Conservation (phyloP, 176 grass and related monocot genomes). For the Zea mays region DNA sequence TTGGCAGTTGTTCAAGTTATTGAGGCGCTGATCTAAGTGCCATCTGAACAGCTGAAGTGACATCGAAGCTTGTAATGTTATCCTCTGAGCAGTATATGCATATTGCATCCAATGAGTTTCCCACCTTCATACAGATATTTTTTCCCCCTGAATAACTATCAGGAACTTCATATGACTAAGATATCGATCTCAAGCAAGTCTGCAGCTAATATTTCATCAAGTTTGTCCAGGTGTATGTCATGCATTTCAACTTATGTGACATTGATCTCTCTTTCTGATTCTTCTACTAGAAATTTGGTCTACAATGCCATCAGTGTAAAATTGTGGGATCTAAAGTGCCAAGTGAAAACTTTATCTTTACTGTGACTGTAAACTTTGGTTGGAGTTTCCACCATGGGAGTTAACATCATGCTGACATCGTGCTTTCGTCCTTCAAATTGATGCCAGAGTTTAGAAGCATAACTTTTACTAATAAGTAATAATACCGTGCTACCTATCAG, state of each 20-base stretch:
- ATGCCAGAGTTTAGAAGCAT: too few species aligned
- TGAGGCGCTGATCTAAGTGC: constrained; percentile 47
- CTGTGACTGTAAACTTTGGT: constrained; percentile 41
- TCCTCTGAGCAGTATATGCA: constrained; percentile 53
- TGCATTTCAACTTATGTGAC: constrained; percentile 44
- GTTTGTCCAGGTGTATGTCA: constrained; percentile 70
- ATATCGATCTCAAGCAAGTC: constrained; percentile 52
- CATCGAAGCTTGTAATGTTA: constrained; percentile 51
- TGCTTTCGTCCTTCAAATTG: too few species aligned
- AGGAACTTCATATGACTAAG: constrained; percentile 57
- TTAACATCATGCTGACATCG: too few species aligned
- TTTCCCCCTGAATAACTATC: constrained; percentile 64
- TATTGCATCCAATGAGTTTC: constrained; percentile 53
- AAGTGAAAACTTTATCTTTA: constrained; percentile 51
- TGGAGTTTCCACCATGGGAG: constrained; percentile 46
- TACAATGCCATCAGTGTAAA: constrained; percentile 67
- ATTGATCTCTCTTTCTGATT: constrained; percentile 55
- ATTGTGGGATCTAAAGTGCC: constrained; percentile 56
- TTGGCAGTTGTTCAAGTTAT: constrained; percentile 37
- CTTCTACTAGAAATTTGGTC: constrained; percentile 69
- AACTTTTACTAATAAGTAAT: too few species aligned
- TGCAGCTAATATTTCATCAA: constrained; percentile 53
- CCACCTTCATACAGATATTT: constrained; percentile 62
- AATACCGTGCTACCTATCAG: too few species aligned
- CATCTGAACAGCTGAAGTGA: constrained; percentile 46